phyloP scores from a whole-genome alignment of 108 stramenopile genomes.

The Aurantiochytrium sp. region DNA sequence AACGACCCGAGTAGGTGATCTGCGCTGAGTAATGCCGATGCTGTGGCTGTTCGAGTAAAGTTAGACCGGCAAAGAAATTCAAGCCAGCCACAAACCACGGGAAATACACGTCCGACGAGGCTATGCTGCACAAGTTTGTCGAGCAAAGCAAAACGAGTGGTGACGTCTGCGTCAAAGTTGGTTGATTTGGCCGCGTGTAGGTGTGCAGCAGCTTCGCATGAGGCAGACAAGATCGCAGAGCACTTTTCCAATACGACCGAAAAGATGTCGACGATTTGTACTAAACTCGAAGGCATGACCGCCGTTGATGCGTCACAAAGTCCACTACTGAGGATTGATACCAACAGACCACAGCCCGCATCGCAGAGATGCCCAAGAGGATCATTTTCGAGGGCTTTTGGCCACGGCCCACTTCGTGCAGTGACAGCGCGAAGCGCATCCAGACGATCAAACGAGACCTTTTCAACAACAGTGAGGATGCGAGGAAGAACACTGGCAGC shows the following conservation, averaged over 20 bases:
- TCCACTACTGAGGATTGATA: neutral
- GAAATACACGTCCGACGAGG: neutral
- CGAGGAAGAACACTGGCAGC: neutral
- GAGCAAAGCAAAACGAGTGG: neutral
- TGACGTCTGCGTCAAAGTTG: neutral
- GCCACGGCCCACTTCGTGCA: neutral
- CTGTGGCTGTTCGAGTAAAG: neutral
- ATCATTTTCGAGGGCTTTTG: neutral
- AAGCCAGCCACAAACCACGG: neutral
- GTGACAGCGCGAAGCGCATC: neutral
- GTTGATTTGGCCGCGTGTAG: neutral
- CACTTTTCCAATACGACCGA: neutral
- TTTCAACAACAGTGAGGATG: neutral
- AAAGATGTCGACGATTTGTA: neutral
- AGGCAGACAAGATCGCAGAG: neutral
- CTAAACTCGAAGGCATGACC: neutral
- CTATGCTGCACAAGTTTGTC: neutral
- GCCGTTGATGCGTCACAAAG: neutral
- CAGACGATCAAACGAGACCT: neutral
- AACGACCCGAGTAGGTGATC: neutral
- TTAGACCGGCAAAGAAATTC: neutral
- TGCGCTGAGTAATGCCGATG: neutral
- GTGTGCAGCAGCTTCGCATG: neutral
- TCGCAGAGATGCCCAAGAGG: neutral
- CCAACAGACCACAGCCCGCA: neutral